phyloP scores from a whole-genome alignment of 805 yeast species.

The Wickerhamiella dianesei region DNA sequence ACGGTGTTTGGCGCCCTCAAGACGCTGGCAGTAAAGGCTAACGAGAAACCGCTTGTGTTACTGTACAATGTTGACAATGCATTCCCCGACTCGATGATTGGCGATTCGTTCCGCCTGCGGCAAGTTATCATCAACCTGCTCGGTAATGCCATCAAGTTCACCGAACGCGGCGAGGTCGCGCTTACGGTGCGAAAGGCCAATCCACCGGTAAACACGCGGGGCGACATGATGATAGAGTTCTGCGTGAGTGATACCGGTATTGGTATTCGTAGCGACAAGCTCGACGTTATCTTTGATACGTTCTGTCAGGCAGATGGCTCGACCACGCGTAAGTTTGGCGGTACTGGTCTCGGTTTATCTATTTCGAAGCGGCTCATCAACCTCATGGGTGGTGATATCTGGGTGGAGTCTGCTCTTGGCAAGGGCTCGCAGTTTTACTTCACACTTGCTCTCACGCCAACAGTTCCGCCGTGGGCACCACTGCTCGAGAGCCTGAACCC shows the following conservation, averaged over 20 bases:
- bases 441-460: slow-evolving; percentile 67
- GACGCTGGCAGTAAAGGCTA: slow-evolving; percentile 79
- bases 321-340: slow-evolving; percentile 84
- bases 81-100: slow-evolving; percentile 75
- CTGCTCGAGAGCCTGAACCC: slow-evolving; percentile 59
- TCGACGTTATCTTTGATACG: slow-evolving; percentile 75
- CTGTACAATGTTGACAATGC: slow-evolving; percentile 73
- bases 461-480: slow-evolving; percentile 44
- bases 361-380: slow-evolving; percentile 79
- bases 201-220: slow-evolving; percentile 25
- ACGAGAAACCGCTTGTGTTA: slow-evolving; percentile 69
- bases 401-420: slow-evolving; percentile 76
- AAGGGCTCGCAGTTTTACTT: slow-evolving; percentile 74
- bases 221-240: slow-evolving; percentile 54
- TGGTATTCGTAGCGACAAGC: slow-evolving; percentile 74
- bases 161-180: slow-evolving; percentile 69
- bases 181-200: slow-evolving; percentile 54
- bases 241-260: slow-evolving; percentile 87
- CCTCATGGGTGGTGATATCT: slow-evolving; percentile 85
- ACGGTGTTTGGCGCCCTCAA: slow-evolving; percentile 84
- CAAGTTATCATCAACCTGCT: slow-evolving; percentile 78
- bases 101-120: slow-evolving; percentile 77
- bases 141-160: slow-evolving; percentile 82
- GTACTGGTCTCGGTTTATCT: slow-evolving; percentile 80
- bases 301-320: slow-evolving; percentile 93